Conservation (phyloP, 1,284 basidiomycete genomes). For the Microbotryum violaceum region DNA sequence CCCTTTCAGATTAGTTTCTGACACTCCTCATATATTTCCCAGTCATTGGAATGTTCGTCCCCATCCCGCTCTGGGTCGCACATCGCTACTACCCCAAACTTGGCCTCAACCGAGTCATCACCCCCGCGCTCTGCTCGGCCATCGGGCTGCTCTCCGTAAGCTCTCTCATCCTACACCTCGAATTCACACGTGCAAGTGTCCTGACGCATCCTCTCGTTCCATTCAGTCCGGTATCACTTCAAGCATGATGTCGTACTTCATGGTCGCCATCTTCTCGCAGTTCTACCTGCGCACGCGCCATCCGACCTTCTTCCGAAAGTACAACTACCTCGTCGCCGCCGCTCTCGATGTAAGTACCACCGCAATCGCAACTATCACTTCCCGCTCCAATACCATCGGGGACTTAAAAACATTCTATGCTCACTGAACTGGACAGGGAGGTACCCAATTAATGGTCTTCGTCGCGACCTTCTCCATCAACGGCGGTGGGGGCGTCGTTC, state of each 20-base stretch:
- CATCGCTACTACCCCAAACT: slow-evolving; percentile 48
- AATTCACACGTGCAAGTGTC: no score
- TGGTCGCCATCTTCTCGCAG: slow-evolving; percentile 9
- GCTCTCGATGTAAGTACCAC: slow-evolving; percentile 22
- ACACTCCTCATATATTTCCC: background rate
- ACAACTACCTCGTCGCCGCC: slow-evolving; percentile 33
- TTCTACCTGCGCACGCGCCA: slow-evolving; percentile 7
- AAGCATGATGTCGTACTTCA: slow-evolving; percentile 3
- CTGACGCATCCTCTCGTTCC: background rate
- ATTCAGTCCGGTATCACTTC: slow-evolving; percentile 10
- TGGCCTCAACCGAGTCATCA: slow-evolving; percentile 19
- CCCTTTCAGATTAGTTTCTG: no score
- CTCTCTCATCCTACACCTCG: no score
- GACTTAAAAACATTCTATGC: no score
- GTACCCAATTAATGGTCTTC: slow-evolving; percentile 28
- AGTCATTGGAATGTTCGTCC: slow-evolving; percentile 46
- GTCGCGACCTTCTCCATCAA: slow-evolving; percentile 10
- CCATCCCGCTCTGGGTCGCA: slow-evolving; percentile 50
- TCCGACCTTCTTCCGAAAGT: slow-evolving; percentile 28
- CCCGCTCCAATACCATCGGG: no score
- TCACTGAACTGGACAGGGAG: background rate
- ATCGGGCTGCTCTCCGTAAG: background rate
- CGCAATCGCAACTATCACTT: no score
- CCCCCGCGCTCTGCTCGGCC: slow-evolving; percentile 4
- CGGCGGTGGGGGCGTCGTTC: background rate